Percentiles rank a stretch among this genome's conserved stretches.
Conservation (phyloP, 495 filamentous ascomycete species). For the Xylaria grammica region DNA sequence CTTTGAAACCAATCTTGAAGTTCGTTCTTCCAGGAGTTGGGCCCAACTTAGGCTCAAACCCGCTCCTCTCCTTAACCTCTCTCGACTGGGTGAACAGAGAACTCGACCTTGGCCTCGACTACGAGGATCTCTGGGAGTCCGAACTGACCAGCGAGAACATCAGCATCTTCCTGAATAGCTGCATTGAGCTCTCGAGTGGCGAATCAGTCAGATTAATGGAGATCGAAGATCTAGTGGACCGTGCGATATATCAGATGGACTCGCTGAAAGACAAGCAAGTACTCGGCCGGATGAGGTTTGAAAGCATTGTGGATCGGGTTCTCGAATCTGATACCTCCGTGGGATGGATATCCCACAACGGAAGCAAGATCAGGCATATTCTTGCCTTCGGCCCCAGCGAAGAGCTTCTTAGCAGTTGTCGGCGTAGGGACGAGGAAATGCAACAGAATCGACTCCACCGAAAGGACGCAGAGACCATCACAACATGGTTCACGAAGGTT, state of each 20-base stretch:
- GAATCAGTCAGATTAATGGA: not conserved
- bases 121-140: not conserved
- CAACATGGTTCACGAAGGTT: not conserved
- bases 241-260: not conserved
- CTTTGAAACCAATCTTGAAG: not conserved
- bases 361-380: not conserved
- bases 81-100: not conserved
- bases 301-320: not conserved
- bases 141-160: not conserved
- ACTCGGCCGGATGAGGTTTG: not conserved
- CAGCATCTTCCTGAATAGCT: not conserved
- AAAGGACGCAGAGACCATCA: not conserved
- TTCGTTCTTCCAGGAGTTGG: not conserved
- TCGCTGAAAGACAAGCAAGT: not conserved
- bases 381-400: not conserved
- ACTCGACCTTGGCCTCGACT: not conserved
- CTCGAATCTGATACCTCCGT: not conserved
- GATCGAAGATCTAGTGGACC: not conserved
- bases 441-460: not conserved
- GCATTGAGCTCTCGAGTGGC: not conserved
- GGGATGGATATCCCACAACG: not conserved
- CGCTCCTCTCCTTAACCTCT: not conserved
- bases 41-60: not conserved
- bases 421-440: not conserved
- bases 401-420: not conserved